Conservation (phyloP, 441 rosid genomes). For the Erodium trifolium region DNA sequence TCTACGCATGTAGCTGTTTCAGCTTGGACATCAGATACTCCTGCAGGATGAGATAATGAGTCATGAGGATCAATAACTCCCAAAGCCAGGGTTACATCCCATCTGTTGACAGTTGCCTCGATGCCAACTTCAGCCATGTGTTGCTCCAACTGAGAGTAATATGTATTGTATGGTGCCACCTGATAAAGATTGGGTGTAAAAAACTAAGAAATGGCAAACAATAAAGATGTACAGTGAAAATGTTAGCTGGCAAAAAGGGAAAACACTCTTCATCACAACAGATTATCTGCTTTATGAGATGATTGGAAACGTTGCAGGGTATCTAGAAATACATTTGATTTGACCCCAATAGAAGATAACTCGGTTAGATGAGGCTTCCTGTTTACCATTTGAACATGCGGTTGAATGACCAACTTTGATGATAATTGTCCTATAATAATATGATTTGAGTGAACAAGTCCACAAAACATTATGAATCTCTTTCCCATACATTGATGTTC, state of each 20-base stretch:
- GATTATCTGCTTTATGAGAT: background rate
- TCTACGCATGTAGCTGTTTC: constrained; percentile 77
- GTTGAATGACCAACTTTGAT: too few relatives aligned
- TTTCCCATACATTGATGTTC: background rate
- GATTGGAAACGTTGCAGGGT: background rate
- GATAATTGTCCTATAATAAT: too few relatives aligned
- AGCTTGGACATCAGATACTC: constrained; percentile 88
- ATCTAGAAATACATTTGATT: background rate
- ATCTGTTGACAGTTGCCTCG: constrained; percentile 64
- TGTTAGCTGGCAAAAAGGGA: background rate
- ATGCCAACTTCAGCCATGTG: constrained; percentile 86
- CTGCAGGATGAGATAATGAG: constrained; percentile 94
- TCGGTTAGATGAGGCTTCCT: too few relatives aligned
- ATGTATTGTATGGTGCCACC: constrained; percentile 98
- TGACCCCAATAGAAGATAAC: background rate
- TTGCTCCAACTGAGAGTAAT: constrained; percentile 80
- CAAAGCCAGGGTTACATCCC: constrained; percentile 83
- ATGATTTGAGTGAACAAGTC: too few relatives aligned
- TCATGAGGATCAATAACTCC: constrained; percentile 97
- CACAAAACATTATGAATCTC: background rate
- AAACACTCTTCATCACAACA: background rate
- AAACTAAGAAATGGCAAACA: background rate
- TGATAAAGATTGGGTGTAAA: constrained; percentile 25
- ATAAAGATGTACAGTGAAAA: constrained; percentile 2
- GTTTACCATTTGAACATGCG: too few relatives aligned